phyloP scores from a whole-genome alignment of 2,329 filamentous ascomycete species.

The Fusarium hostae region DNA sequence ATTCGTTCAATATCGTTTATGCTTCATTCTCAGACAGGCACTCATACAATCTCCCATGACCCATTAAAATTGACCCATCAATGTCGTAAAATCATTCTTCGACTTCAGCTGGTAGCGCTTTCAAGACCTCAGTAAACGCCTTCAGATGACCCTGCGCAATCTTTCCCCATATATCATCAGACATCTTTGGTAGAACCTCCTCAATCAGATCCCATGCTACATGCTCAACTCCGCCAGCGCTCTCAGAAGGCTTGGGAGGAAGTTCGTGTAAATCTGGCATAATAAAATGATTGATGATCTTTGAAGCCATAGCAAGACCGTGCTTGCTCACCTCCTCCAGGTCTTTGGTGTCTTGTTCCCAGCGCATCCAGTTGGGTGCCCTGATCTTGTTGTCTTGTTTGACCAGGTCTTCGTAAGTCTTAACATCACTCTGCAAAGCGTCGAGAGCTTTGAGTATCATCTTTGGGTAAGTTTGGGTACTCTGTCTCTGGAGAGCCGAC shows the following conservation, averaged over 20 bases:
- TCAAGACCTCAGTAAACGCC: slow-evolving; percentile 40
- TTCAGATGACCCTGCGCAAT: slow-evolving; percentile 45
- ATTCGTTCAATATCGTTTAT: not conserved
- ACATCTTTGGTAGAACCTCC: slow-evolving; percentile 33
- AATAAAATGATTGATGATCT: slow-evolving; percentile 43
- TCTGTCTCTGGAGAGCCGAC: not conserved
- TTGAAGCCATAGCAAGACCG: slow-evolving; percentile 39
- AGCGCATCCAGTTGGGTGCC: slow-evolving; percentile 46
- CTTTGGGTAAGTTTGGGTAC: slow-evolving; percentile 2
- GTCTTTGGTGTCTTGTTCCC: slow-evolving; percentile 49
- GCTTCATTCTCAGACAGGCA: not conserved
- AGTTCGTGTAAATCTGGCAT: slow-evolving; percentile 37
- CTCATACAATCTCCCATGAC: not conserved
- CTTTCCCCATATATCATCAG: slow-evolving; percentile 49
- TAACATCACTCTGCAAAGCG: slow-evolving; percentile 32
- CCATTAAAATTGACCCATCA: not conserved
- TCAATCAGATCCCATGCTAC: slow-evolving; percentile 51
- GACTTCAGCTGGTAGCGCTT: slow-evolving; percentile 30
- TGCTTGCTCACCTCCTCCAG: slow-evolving; percentile 45
- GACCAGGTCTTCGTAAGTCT: slow-evolving; percentile 41
- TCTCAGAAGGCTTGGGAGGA: slow-evolving; percentile 8
- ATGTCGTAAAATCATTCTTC: slow-evolving; percentile 3
- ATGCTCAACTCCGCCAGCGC: slow-evolving; percentile 45
- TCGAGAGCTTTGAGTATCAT: slow-evolving; percentile 29
- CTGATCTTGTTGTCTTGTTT: slow-evolving; percentile 30